These are phyloP conservation scores for Calonectria multiphialidica DNA, from an alignment of 2,329 filamentous ascomycete species.

Conservation along the genomic window DNA sequence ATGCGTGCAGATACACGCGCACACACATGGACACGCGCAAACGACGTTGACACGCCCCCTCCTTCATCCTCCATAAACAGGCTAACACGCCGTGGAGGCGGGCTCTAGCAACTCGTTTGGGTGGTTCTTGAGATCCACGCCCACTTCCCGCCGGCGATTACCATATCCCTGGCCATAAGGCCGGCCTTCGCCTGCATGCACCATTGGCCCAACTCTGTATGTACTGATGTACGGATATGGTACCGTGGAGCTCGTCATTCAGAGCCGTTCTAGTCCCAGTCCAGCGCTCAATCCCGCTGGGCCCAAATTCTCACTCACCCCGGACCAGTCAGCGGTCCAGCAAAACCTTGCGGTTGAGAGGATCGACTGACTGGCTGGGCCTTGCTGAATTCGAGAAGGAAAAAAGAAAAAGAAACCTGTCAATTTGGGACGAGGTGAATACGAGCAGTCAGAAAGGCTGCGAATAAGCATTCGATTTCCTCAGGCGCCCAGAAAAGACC, in stretches of 20 bases:
- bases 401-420: conserved; percentile 28
- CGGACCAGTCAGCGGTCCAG: conserved; percentile 14
- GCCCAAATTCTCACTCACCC: conserved; percentile 24
- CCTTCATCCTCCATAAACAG: conserved; percentile 17
- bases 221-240: neutral
- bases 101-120: conserved; percentile 25
- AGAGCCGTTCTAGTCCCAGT: conserved; percentile 4
- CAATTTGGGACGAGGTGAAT: conserved; percentile 27
- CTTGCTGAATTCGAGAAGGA: conserved; percentile 28
- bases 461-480: conserved; percentile 23
- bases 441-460: conserved; percentile 28
- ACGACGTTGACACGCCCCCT: conserved; percentile 7
- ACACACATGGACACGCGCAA: neutral
- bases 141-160: conserved; percentile 42
- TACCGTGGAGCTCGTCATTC: neutral
- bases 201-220: conserved; percentile 6
- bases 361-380: conserved; percentile 22
- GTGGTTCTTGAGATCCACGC: conserved; percentile 39
- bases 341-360: conserved; percentile 18
- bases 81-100: conserved; percentile 24
- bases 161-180: conserved; percentile 28
- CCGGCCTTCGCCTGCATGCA: conserved; percentile 14
- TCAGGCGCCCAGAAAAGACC: conserved; percentile 11
- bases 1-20: neutral
- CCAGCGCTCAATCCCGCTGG: conserved; percentile 18